phyloP scores from a whole-genome alignment of 2,329 filamentous ascomycete genomes.

The Massarina eburnea region DNA sequence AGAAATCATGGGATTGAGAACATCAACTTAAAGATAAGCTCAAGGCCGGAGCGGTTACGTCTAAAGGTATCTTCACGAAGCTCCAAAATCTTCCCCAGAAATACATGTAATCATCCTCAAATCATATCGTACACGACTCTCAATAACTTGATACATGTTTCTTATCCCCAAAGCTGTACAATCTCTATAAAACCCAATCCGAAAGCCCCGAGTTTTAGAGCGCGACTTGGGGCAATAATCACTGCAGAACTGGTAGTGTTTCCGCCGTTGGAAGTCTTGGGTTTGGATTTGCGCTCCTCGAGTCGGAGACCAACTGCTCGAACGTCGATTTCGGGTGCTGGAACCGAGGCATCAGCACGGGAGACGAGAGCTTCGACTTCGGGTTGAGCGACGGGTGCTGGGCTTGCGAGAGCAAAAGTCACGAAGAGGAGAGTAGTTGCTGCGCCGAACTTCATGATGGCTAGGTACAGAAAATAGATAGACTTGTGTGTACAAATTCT shows the following conservation, averaged over 20 bases:
- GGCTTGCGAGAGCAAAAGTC: slow-evolving; percentile 28
- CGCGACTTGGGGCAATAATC: slow-evolving; percentile 19
- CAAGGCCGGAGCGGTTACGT: no score
- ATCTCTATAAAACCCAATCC: slow-evolving; percentile 28
- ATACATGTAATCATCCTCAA: not conserved
- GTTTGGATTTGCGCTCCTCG: slow-evolving; percentile 18
- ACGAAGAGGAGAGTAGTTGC: slow-evolving; percentile 25
- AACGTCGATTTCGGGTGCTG: slow-evolving; percentile 14
- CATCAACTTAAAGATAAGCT: no score
- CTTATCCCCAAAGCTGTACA: slow-evolving; percentile 22
- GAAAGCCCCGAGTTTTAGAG: slow-evolving; percentile 27
- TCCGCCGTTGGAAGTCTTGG: slow-evolving; percentile 4
- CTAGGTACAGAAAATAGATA: no score
- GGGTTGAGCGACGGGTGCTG: slow-evolving; percentile 24
- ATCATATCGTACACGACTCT: not conserved
- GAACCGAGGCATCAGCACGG: not conserved
- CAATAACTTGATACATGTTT: no score
- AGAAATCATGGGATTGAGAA: no score
- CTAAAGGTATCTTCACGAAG: no score
- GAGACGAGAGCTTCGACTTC: slow-evolving; percentile 7
- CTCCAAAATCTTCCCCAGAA: no score
- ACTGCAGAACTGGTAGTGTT: slow-evolving; percentile 21
- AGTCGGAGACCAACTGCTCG: slow-evolving; percentile 17
- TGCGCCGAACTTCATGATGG: slow-evolving; percentile 30
- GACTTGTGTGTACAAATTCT: not conserved